phyloP scores from a whole-genome alignment of 2,329 filamentous ascomycete genomes.

The Penicillium concentricum region DNA sequence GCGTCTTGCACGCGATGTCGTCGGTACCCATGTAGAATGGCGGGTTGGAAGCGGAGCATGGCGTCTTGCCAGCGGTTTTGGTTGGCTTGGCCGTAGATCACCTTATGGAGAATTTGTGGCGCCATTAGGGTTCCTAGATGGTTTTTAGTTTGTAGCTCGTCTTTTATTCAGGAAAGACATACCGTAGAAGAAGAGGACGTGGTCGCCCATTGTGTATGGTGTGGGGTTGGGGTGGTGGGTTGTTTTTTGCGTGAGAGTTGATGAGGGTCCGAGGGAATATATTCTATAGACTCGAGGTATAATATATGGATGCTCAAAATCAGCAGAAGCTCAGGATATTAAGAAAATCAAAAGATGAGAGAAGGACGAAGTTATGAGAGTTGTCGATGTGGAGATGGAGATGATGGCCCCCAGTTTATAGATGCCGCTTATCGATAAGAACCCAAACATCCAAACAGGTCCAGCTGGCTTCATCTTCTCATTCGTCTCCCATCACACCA shows the following conservation, averaged over 20 bases:
- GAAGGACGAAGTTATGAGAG: background rate
- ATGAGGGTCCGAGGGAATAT: background rate
- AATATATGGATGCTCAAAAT: too few species aligned
- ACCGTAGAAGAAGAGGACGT: conserved; percentile 66
- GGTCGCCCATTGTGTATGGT: conserved; percentile 45
- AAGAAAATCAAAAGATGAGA: background rate
- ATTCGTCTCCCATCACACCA: conserved; percentile 42
- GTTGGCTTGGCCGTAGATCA: conserved; percentile 65
- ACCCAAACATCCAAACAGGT: conserved; percentile 22
- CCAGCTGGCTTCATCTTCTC: conserved; percentile 32
- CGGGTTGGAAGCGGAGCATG: conserved; percentile 66
- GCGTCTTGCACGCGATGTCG: conserved; percentile 66
- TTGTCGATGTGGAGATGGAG: background rate
- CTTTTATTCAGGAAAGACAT: conserved; percentile 7
- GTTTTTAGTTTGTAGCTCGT: background rate
- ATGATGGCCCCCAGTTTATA: background rate
- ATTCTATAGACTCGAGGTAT: background rate
- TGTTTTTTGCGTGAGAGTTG: background rate
- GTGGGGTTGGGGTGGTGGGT: background rate
- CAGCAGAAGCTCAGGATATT: background rate
- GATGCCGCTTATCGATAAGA: conserved; percentile 22
- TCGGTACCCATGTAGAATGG: conserved; percentile 70
- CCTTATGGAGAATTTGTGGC: conserved; percentile 79
- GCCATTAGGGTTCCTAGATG: conserved; percentile 67
- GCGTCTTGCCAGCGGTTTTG: conserved; percentile 52